Evolutionary conservation across 2,329 filamentous ascomycete genomes (phyloP), one percentile per base, ranked within the genome.

Genomic region (Fusarium nematophilum): DNA sequence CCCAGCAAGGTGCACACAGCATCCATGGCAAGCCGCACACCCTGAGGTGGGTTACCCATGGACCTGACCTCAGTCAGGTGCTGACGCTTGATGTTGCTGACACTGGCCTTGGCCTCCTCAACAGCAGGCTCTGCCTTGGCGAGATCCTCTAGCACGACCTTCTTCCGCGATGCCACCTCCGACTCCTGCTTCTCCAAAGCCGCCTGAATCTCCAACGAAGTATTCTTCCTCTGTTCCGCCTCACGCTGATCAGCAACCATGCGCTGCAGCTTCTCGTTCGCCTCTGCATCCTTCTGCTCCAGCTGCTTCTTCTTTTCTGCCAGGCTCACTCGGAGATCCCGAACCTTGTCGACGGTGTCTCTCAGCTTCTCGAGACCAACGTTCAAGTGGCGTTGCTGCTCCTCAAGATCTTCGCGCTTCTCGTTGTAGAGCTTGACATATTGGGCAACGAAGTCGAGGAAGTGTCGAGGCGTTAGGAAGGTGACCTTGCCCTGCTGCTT

Each of bases 381-480:
- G 70, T 99, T 99, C 60, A 99, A 83, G 84, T 99, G 95, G 25
- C 95, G 90, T 73, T 99, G 95, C 75, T 99, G 95, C 74, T 99
- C 95, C 76, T 99, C 95, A 2, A 99, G 85, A 72, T 99, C 95
- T 75, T 98, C 95, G 9, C 96, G 91, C 81, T 99, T 99, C 77
- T 99, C 95, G 61, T 93, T 96, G 79, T 98, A 98, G 6, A 99
- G 83, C 75, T 91, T 95, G 75, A 97, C 93, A 73, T 97, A 99
- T 73, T 99, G 95, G 31, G 93, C 92, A 54, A 99, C 94, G 70
- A 99, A 99, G 75, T 99, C 96, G 45, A 99, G 81, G 81, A 97
- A 99, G 76, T 99, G 95, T 38, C 95, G 89, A 38, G 95, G 95
- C 9, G 96, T 99, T 52, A 99, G 86, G 81, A 91, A 98, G 1